These are phyloP conservation scores for Lactuca saligna DNA, from an alignment of 129 eudicot species.

Conservation along the genomic window DNA sequence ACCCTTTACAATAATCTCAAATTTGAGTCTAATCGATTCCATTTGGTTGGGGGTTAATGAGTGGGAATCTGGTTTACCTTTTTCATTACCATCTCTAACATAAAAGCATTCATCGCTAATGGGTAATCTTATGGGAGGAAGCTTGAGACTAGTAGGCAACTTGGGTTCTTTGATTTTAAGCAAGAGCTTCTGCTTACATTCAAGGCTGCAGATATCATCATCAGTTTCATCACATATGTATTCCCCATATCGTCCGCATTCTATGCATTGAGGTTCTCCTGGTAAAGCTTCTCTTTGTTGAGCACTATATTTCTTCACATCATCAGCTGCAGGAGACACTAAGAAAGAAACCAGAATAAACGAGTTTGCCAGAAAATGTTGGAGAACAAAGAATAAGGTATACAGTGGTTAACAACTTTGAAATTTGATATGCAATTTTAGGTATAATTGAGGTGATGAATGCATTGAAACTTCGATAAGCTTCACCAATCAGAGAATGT, in stretches of 20 bases:
- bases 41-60: constrained; percentile 33
- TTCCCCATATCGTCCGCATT: constrained; percentile 95
- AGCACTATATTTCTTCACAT: constrained; percentile 71
- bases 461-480: background rate
- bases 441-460: background rate
- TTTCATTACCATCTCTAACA: constrained; percentile 46
- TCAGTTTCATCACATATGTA: constrained; percentile 96
- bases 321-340: constrained; percentile 49
- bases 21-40: constrained; percentile 52
- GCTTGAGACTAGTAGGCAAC: constrained; percentile 32
- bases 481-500: too few species aligned
- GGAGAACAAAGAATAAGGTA: constrained; percentile 6
- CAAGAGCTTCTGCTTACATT: constrained; percentile 67
- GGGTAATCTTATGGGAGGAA: constrained; percentile 51
- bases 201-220: constrained; percentile 95
- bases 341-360: constrained; percentile 6
- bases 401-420: background rate
- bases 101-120: constrained; percentile 75
- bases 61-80: constrained; percentile 27
- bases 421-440: background rate
- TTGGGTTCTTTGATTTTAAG: constrained; percentile 43
- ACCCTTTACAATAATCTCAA: constrained; percentile 73
- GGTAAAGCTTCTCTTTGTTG: constrained; percentile 96
- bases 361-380: background rate
- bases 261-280: constrained; percentile 75